Percentiles rank a stretch among this genome's conserved stretches.
Conservation (phyloP, 306 rosid species). For the Cyamopsis tetragonoloba region DNA sequence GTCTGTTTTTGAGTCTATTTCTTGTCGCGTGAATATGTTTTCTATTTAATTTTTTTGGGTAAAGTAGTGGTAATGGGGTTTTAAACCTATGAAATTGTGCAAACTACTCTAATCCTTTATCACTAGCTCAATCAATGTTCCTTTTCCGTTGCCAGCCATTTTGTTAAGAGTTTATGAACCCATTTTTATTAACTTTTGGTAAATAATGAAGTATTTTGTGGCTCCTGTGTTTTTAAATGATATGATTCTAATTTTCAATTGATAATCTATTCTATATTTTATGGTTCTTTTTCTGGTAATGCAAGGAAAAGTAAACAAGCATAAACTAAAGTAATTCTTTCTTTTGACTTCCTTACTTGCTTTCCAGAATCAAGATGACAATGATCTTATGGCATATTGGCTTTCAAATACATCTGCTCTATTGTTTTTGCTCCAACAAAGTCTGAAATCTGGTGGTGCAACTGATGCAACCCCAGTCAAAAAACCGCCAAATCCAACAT, state of each 20-base stretch:
- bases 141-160: no score
- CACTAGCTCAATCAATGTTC: no score
- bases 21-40: neutral
- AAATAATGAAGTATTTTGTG: neutral
- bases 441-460: slow-evolving; percentile 69
- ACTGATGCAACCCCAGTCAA: slow-evolving; percentile 56
- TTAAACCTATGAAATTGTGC: no score
- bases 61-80: no score
- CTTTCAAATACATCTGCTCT: slow-evolving; percentile 86
- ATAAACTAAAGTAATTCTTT: no score
- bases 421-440: slow-evolving; percentile 84
- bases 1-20: neutral
- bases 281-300: slow-evolving; percentile 3
- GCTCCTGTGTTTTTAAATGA: slow-evolving; percentile 21
- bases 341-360: neutral
- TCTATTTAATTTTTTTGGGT: neutral
- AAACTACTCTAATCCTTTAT: no score
- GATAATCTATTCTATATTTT: neutral
- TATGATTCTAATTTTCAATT: slow-evolving; percentile 3
- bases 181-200: neutral
- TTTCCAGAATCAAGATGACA: slow-evolving; percentile 89
- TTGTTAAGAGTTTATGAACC: neutral
- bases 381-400: slow-evolving; percentile 97
- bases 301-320: neutral
- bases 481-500: slow-evolving; percentile 82